Conservation (phyloP, 192 early-diverging fungal species). For the Backusella circina region DNA sequence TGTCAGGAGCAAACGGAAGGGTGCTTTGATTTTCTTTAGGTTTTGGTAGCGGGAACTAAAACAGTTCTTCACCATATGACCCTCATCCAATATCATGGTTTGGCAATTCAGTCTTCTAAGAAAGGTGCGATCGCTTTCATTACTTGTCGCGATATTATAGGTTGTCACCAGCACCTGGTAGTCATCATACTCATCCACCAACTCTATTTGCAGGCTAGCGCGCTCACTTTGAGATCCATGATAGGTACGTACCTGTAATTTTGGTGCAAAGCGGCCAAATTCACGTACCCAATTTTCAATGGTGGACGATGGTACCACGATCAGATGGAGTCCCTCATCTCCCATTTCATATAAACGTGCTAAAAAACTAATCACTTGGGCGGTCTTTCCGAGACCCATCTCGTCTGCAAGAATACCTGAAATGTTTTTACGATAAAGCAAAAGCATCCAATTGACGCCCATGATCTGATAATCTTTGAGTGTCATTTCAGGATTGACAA, state of each 20-base stretch:
- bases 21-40: slow-evolving; percentile 56
- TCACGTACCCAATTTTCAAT: slow-evolving; percentile 90
- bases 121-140: slow-evolving; percentile 69
- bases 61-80: slow-evolving; percentile 90
- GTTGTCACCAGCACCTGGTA: slow-evolving; percentile 80
- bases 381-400: slow-evolving; percentile 95
- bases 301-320: slow-evolving; percentile 86
- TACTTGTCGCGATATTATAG: slow-evolving; percentile 71
- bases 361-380: slow-evolving; percentile 84
- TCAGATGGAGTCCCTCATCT: slow-evolving; percentile 62
- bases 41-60: slow-evolving; percentile 73
- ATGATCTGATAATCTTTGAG: slow-evolving; percentile 86
- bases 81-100: slow-evolving; percentile 84
- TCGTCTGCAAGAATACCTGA: slow-evolving; percentile 77
- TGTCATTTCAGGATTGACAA: slow-evolving; percentile 54
- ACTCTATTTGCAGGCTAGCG: slow-evolving; percentile 45
- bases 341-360: slow-evolving; percentile 51
- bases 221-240: slow-evolving; percentile 59
- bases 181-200: slow-evolving; percentile 40
- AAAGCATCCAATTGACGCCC: slow-evolving; percentile 82
- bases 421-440: slow-evolving; percentile 65
- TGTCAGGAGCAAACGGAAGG: slow-evolving; percentile 70
- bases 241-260: slow-evolving; percentile 54
- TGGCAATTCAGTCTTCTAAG: slow-evolving; percentile 60
- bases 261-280: slow-evolving; percentile 65